These are phyloP conservation scores for Starmerella gropengiesseri DNA, from an alignment of 805 yeast species.

Conservation along the genomic window DNA sequence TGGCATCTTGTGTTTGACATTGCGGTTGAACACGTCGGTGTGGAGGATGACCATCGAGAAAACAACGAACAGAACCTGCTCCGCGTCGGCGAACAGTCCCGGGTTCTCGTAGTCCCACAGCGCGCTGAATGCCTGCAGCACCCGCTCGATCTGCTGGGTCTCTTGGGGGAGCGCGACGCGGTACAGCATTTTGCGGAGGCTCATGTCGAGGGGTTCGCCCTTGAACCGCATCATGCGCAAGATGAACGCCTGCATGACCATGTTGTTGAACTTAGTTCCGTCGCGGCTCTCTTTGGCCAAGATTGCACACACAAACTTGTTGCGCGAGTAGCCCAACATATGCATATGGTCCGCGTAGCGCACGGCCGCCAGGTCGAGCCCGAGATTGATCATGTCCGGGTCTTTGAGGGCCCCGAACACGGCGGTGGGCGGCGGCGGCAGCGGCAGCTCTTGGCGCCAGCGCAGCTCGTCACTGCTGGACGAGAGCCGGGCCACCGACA, in stretches of 20 bases:
- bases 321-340: constrained; percentile 15
- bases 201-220: constrained; percentile 52
- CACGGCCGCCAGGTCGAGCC: constrained; percentile 19
- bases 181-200: constrained; percentile 50
- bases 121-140: constrained; percentile 46
- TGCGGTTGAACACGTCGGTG: constrained; percentile 60
- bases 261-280: constrained; percentile 10
- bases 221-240: constrained; percentile 38
- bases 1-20: constrained; percentile 57
- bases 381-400: constrained; percentile 10
- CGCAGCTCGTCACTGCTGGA: constrained; percentile 13
- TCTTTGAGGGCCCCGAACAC: constrained; percentile 12
- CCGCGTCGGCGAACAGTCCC: constrained; percentile 32
- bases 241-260: constrained; percentile 22
- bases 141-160: constrained; percentile 65
- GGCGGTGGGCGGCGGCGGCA: constrained; percentile 20
- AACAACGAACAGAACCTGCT: constrained; percentile 50
- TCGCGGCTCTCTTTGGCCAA: constrained; percentile 19
- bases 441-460: constrained; percentile 11
- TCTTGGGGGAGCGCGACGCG: constrained; percentile 55
- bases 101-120: constrained; percentile 41
- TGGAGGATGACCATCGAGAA: constrained; percentile 62
- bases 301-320: constrained; percentile 19
- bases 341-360: constrained; percentile 19
- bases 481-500: constrained; percentile 7